A percentile compares a stretch with the other conserved stretches of the same genome.
These are phyloP conservation scores for Ogataea populi-albae DNA, from an alignment of 805 yeast species.

Conservation along the genomic window DNA sequence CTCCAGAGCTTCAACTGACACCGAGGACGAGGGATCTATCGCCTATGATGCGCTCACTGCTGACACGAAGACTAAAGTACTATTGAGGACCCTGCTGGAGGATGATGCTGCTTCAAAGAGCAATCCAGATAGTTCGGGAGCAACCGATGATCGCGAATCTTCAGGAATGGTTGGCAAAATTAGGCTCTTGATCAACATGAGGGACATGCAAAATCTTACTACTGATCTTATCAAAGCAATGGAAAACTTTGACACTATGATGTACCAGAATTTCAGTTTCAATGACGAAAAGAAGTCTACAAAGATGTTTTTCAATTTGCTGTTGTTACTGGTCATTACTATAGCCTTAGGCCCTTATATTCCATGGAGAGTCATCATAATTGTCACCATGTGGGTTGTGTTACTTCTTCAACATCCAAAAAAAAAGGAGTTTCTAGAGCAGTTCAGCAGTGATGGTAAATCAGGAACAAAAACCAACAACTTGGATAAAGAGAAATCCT, in stretches of 20 bases:
- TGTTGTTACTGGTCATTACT: slow-evolving; percentile 38
- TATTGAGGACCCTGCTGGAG: slow-evolving; percentile 15
- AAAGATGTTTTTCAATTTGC: slow-evolving; percentile 46
- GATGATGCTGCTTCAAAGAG: slow-evolving; percentile 5
- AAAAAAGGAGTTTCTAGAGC: slow-evolving; percentile 17
- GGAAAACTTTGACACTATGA: slow-evolving; percentile 51
- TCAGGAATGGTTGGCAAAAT: slow-evolving; percentile 29
- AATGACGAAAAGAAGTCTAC: slow-evolving; percentile 68
- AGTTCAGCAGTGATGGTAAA: slow-evolving; percentile 4
- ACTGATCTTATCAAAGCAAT: slow-evolving; percentile 49
- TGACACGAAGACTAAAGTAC: slow-evolving; percentile 12
- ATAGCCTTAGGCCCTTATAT: slow-evolving; percentile 48
- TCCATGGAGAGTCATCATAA: slow-evolving; percentile 63
- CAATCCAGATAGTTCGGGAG: slow-evolving; percentile 5
- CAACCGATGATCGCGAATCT: slow-evolving; percentile 6
- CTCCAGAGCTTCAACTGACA: slow-evolving; percentile 17
- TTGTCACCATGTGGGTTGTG: slow-evolving; percentile 54
- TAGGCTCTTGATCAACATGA: slow-evolving; percentile 56
- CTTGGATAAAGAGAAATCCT: slow-evolving; percentile 10
- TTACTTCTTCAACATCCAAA: slow-evolving; percentile 61
- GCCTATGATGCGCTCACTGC: slow-evolving; percentile 18
- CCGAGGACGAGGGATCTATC: slow-evolving; percentile 17
- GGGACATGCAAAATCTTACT: slow-evolving; percentile 69
- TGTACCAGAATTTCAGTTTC: slow-evolving; percentile 66
- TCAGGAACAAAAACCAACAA: slow-evolving; percentile 33